These are phyloP conservation scores for Carex parvula DNA, from an alignment of 176 grass and related monocot genomes.

Conservation along the genomic window DNA sequence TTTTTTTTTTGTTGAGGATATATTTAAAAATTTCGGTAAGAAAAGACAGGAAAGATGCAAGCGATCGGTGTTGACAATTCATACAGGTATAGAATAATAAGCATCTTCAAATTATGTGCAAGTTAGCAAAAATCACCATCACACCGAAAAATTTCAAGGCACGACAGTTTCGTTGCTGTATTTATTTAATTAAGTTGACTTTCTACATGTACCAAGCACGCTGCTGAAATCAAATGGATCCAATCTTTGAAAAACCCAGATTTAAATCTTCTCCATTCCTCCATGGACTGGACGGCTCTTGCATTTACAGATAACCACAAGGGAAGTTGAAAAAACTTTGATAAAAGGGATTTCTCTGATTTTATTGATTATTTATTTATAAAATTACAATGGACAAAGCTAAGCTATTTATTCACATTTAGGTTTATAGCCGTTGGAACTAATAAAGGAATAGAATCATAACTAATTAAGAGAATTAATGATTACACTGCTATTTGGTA, in stretches of 20 bases:
- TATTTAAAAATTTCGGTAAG: no score
- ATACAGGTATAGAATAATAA: background rate
- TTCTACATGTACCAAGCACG: background rate
- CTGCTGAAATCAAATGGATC: background rate
- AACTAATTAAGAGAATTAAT: no score
- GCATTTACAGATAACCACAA: background rate
- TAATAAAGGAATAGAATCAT: no score
- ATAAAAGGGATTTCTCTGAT: no score
- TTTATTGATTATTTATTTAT: no score
- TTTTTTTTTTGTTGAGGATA: no score
- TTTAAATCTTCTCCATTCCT: constrained; percentile 1
- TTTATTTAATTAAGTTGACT: constrained; percentile 2
- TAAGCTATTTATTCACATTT: no score
- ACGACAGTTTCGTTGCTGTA: background rate
- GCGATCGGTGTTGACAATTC: background rate
- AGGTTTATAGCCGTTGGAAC: no score
- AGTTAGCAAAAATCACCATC: background rate
- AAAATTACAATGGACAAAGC: no score
- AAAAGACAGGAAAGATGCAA: background rate
- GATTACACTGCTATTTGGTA: no score
- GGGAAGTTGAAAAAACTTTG: no score
- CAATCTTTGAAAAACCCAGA: background rate
- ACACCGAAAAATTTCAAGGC: background rate
- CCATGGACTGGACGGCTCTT: background rate
- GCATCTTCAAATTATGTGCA: background rate